Base-by-base conservation (phyloP, 2,329 filamentous ascomycete species). In the Chaetomium strumarium region DNA sequence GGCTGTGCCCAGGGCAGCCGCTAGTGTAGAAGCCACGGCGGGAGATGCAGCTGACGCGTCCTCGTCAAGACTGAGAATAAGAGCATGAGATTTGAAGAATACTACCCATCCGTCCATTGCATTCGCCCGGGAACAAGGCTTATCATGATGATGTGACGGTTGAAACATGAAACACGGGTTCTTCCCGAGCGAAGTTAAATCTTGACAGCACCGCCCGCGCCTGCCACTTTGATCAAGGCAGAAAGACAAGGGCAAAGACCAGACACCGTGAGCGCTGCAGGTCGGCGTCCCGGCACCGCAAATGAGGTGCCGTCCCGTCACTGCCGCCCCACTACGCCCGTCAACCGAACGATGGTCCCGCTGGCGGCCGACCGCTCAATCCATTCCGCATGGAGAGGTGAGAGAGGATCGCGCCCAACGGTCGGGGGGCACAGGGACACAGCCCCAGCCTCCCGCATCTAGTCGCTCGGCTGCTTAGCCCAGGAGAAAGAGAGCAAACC, bases 11-110 rank as follows among this genome's bases (percentile, higher is more conserved):
- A 38, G 17, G 24, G 11, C 43, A 24, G 43, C 51, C 45, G 38
- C 45, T 30, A 52, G 34, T 7, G 34, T 13, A n/a, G 31, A 11
- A 16, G 10, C 9, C 41, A 34, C 37, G 17, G 52, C 13, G 52
- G 54, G 44, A 53, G 45, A 39, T 59, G 55, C 56, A 57, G 60
- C 58, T 64, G 55, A 64, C 61, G 62, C 61, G 61, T 58, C 52
- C 34, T n/a, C n/a, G n/a, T n/a, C n/a, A n/a, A n/a, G n/a, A 29
- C 42, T 39, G 33, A 2, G 17, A 14, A 20, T 44, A 30, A n/a
- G 1, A 24, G 44, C 31, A 39, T 31, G 17, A 46, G 41, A 44
- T 14, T 31, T 3, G 5, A 34, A 16, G 31, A 33, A 40, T 39
- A 40, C 48, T 11, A 45, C 42, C 36, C 5, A 7, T 16, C n/a